Evolutionary conservation across 2,329 filamentous ascomycete species (phyloP).

Genomic region (Nectriaceae sp.): DNA sequence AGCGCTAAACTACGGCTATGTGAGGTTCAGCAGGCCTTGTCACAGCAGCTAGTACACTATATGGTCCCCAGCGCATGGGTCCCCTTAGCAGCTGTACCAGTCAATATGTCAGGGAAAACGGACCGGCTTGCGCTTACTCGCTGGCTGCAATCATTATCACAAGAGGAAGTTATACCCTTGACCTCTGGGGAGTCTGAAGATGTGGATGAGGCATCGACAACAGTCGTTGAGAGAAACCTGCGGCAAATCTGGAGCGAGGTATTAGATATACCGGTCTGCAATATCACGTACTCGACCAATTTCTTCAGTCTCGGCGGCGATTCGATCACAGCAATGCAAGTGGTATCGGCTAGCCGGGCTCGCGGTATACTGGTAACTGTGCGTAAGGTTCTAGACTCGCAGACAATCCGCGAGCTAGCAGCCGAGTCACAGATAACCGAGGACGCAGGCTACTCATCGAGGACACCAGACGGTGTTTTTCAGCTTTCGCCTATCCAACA

Average conservation of each 20-base stretch:
- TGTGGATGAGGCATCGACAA: neutral
- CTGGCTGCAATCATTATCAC: neutral
- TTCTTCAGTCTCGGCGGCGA: conserved; percentile 40
- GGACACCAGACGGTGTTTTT: conserved; percentile 23
- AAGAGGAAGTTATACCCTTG: neutral
- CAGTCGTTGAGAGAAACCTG: conserved; percentile 1
- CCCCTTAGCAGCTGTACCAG: conserved; percentile 12
- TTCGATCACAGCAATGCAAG: conserved; percentile 45
- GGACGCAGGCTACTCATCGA: neutral
- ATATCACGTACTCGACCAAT: neutral
- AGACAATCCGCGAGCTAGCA: neutral
- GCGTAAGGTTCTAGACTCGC: conserved; percentile 2
- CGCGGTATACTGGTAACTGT: neutral
- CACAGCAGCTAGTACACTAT: conserved; percentile 8
- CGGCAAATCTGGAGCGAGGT: neutral
- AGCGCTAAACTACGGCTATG: neutral
- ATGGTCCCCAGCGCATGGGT: conserved; percentile 20
- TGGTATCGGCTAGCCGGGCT: conserved; percentile 37
- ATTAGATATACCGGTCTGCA: neutral
- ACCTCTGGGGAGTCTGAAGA: neutral
- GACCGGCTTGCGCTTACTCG: conserved; percentile 6
- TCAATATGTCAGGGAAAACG: conserved; percentile 14
- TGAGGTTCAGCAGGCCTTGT: neutral
- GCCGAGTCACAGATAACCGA: neutral
- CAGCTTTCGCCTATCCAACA: neutral